Conservation (phyloP, 163 green algal genomes). For the Chlamydomonas reinhardtii region DNA sequence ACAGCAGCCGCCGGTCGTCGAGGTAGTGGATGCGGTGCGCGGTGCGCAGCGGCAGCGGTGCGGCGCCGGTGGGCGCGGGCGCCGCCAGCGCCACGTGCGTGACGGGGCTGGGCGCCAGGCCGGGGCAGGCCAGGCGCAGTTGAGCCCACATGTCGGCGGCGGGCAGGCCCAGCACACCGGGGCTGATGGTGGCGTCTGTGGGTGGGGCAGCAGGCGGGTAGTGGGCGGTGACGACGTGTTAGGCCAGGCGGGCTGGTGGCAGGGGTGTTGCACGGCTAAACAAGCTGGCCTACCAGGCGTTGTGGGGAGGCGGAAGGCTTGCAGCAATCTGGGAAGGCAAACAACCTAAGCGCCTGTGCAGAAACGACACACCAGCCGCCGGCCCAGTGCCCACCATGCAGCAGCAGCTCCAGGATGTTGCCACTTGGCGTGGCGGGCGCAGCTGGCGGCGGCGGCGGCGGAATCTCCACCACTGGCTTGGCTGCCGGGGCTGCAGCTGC, state of each 20-base stretch:
- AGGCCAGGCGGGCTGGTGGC: neutral
- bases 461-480: neutral
- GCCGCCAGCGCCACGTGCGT: neutral
- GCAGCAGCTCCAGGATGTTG: conserved; percentile 38
- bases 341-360: too few species aligned
- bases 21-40: conserved; percentile 30
- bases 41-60: neutral
- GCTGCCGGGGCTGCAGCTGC: neutral
- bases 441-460: neutral
- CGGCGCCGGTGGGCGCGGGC: too few species aligned
- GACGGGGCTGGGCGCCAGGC: neutral
- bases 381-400: conserved; percentile 32
- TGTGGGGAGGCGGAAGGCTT: too few species aligned
- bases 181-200: conserved; percentile 21
- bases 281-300: too few species aligned
- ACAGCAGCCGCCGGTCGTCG: conserved; percentile 6
- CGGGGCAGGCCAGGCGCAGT: conserved; percentile 24
- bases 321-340: too few species aligned
- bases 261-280: too few species aligned
- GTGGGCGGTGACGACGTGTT: too few species aligned
- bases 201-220: neutral
- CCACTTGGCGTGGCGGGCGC: neutral
- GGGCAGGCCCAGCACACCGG: conserved; percentile 31
- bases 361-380: too few species aligned
- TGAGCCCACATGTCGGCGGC: conserved; percentile 22